Percentiles rank a stretch among this genome's conserved stretches.
Evolutionary conservation across 352 stramenopile genomes (phyloP).

Genomic region (Pythium biforme): DNA sequence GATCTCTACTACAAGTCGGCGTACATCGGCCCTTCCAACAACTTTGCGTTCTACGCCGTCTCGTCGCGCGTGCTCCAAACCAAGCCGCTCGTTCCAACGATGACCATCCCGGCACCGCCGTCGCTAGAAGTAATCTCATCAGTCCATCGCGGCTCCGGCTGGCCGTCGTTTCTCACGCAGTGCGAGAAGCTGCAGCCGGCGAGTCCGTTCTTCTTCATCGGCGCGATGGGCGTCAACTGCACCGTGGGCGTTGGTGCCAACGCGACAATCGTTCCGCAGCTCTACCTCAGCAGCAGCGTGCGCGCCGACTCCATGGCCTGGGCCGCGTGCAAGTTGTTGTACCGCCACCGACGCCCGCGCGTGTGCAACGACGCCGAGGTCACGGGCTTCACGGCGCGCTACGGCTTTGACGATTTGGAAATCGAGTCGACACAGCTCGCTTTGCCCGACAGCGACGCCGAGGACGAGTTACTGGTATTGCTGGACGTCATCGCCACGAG

Average conservation of each 20-base stretch:
- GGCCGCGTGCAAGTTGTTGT: constrained; percentile 19
- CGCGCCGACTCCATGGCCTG: constrained; percentile 24
- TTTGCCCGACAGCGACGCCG: constrained; percentile 17
- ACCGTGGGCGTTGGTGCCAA: constrained; percentile 1
- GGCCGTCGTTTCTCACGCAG: constrained; percentile 11
- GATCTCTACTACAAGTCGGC: constrained; percentile 56
- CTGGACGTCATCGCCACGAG: constrained; percentile 13
- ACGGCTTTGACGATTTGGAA: constrained; percentile 29
- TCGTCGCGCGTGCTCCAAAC: constrained; percentile 17
- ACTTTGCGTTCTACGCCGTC: constrained; percentile 35
- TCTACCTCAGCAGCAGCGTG: constrained; percentile 15
- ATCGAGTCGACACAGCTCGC: constrained; percentile 31
- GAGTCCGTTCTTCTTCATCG: constrained; percentile 13
- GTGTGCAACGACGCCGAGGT: constrained; percentile 5
- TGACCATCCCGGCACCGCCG: neutral
- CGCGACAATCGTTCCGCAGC: neutral
- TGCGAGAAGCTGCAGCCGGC: constrained; percentile 8
- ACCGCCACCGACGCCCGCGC: constrained; percentile 2
- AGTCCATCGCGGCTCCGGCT: constrained; percentile 12
- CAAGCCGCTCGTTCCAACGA: constrained; percentile 4
- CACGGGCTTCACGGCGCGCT: constrained; percentile 24
- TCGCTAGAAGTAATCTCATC: neutral
- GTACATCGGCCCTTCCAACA: constrained; percentile 43
- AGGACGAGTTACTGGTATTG: constrained; percentile 19
- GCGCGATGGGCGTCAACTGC: constrained; percentile 19